Evolutionary conservation across 169 alveolate genomes (phyloP).

Genomic region (Besnoitia besnoiti): DNA sequence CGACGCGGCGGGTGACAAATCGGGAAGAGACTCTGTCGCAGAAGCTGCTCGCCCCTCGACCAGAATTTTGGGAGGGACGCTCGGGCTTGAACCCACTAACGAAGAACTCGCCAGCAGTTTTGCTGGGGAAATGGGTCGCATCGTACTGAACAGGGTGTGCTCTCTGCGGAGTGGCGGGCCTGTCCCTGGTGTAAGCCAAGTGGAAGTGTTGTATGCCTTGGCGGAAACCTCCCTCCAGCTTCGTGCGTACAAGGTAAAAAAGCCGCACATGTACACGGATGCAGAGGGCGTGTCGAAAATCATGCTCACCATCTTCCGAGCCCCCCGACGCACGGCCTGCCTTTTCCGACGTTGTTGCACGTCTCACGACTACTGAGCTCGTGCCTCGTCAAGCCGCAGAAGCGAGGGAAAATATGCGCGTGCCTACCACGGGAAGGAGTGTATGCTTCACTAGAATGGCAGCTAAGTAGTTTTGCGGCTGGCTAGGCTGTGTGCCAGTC

Average conservation of each 20-base stretch:
- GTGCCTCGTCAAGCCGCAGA: too few relatives aligned
- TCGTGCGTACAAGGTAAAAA: conserved; percentile 3
- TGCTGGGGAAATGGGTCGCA: neutral
- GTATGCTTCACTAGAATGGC: too few relatives aligned
- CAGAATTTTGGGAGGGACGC: neutral
- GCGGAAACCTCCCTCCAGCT: conserved; percentile 5
- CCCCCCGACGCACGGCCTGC: too few relatives aligned
- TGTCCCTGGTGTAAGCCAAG: neutral
- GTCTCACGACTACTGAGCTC: too few relatives aligned
- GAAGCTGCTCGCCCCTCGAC: neutral
- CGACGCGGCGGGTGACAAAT: neutral
- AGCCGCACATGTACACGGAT: neutral
- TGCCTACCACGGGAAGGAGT: too few relatives aligned
- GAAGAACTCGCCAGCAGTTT: neutral
- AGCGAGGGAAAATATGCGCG: too few relatives aligned
- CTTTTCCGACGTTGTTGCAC: too few relatives aligned
- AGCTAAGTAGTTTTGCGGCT: too few relatives aligned
- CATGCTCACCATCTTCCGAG: too few relatives aligned
- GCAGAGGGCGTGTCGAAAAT: too few relatives aligned
- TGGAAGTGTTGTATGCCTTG: neutral
- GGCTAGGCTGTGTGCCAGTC: too few relatives aligned
- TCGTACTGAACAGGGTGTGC: neutral
- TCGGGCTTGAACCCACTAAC: neutral
- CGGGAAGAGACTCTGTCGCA: neutral
- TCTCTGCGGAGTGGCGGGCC: neutral